A percentile compares a stretch with the other conserved stretches of the same genome.
These are phyloP conservation scores for Quercus parvula DNA, from an alignment of 306 rosid species.

Conservation along the genomic window DNA sequence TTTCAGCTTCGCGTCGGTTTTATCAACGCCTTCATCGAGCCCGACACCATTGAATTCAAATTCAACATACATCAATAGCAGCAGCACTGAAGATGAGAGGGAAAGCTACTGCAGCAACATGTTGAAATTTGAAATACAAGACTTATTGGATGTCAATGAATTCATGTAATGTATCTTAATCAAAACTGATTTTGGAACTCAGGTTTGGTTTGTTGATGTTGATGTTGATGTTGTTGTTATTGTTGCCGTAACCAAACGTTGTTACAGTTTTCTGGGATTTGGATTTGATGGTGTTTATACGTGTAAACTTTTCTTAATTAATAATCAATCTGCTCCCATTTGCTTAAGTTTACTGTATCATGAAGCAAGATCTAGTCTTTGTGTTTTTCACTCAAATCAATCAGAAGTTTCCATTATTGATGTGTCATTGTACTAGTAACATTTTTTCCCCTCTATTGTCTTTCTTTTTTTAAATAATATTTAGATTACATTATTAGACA, in stretches of 20 bases:
- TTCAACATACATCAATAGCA: constrained; percentile 47
- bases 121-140: constrained; percentile 63
- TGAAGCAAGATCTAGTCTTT: constrained; percentile 14
- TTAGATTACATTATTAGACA: background rate
- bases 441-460: background rate
- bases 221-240: no score
- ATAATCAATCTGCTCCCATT: constrained; percentile 27
- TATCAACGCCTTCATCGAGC: constrained; percentile 84
- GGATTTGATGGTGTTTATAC: constrained; percentile 26
- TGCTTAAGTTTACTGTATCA: constrained; percentile 21
- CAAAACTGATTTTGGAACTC: no score
- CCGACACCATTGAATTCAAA: constrained; percentile 68
- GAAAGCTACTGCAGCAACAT: constrained; percentile 69
- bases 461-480: background rate
- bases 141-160: constrained; percentile 47
- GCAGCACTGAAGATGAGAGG: constrained; percentile 70
- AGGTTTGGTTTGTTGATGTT: no score
- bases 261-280: constrained; percentile 15
- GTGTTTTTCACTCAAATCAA: background rate
- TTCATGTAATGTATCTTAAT: constrained; percentile 38
- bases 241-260: background rate
- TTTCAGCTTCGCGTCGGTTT: constrained; percentile 49
- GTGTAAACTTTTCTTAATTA: constrained; percentile 33
- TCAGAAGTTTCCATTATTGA: constrained; percentile 41
- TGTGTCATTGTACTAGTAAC: constrained; percentile 1